phyloP scores from a whole-genome alignment of 495 filamentous ascomycete species.

The Penicillium riverlandense region DNA sequence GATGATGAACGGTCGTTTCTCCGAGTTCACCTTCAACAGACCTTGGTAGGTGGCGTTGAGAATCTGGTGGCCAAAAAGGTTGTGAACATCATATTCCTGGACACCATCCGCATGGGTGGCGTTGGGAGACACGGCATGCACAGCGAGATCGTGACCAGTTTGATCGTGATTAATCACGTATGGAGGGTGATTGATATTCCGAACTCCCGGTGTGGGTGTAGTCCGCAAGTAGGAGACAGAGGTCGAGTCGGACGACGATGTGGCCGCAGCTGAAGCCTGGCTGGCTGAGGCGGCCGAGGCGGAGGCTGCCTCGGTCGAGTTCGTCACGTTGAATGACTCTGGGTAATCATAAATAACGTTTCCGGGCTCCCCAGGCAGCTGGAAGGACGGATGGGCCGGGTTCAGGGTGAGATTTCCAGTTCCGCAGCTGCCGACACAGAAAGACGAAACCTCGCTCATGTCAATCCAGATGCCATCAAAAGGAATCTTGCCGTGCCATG shows the following conservation, averaged over 20 bases:
- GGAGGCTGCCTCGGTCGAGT: slow-evolving; percentile 58
- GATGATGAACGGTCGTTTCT: slow-evolving; percentile 78
- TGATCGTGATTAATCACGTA: slow-evolving; percentile 79
- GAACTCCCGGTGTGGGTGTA: slow-evolving; percentile 58
- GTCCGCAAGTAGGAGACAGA: slow-evolving; percentile 50
- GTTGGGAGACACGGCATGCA: slow-evolving; percentile 70
- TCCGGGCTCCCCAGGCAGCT: slow-evolving; percentile 57
- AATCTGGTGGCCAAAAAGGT: slow-evolving; percentile 66
- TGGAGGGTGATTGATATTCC: slow-evolving; percentile 73
- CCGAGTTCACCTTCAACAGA: slow-evolving; percentile 52
- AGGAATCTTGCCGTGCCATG: slow-evolving; percentile 50
- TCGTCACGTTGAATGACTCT: slow-evolving; percentile 65
- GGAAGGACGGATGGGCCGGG: slow-evolving; percentile 61
- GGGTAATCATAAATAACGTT: slow-evolving; percentile 58
- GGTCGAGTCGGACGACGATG: slow-evolving; percentile 24
- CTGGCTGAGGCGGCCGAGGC: slow-evolving; percentile 47
- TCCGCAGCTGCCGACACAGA: slow-evolving; percentile 77
- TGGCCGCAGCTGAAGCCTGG: slow-evolving; percentile 39
- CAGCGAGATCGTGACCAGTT: slow-evolving; percentile 56
- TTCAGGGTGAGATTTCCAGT: slow-evolving; percentile 60
- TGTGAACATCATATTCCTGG: slow-evolving; percentile 76
- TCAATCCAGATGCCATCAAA: slow-evolving; percentile 60
- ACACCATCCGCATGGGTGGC: slow-evolving; percentile 68
- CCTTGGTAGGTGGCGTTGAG: slow-evolving; percentile 75
- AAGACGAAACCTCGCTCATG: slow-evolving; percentile 64